Conservation (phyloP, 495 filamentous ascomycete genomes). For the Penicillium waksmanii region DNA sequence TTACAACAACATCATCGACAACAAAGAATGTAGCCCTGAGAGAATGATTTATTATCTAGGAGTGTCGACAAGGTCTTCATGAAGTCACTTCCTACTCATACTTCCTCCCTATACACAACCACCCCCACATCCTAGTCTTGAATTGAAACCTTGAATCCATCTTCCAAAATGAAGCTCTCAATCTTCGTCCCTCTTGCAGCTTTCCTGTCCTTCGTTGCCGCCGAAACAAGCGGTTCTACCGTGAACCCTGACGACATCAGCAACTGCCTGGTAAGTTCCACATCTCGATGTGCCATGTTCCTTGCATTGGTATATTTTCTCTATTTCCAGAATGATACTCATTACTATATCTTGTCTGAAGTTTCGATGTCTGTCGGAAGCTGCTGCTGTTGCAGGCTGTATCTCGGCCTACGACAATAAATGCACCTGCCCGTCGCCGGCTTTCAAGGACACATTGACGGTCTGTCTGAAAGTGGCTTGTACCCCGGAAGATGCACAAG, state of each 20-base stretch:
- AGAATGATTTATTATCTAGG: conserved; percentile 1
- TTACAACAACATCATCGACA: not conserved
- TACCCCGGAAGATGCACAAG: conserved; percentile 16
- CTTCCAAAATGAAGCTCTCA: conserved; percentile 32
- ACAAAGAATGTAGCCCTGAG: conserved; percentile 3
- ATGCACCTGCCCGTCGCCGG: conserved; percentile 26
- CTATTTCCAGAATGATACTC: not conserved
- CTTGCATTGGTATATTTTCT: not conserved
- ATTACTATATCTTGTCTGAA: conserved; percentile 1
- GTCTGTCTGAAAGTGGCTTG: conserved; percentile 23
- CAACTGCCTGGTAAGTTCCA: conserved; percentile 22
- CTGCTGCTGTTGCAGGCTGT: conserved; percentile 24
- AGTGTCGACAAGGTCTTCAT: not conserved
- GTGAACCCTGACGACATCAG: conserved; percentile 14
- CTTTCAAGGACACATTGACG: conserved; percentile 24
- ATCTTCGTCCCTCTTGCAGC: conserved; percentile 30
- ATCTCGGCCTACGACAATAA: conserved; percentile 15
- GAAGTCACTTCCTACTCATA: not conserved
- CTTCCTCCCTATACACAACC: not conserved
- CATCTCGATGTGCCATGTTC: not conserved
- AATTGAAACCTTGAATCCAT: not conserved
- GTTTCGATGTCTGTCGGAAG: conserved; percentile 23
- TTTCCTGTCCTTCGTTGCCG: conserved; percentile 27
- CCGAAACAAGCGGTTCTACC: conserved; percentile 10
- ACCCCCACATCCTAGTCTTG: not conserved